phyloP scores from a whole-genome alignment of 306 rosid genomes.

The Citrullus mucosospermus region DNA sequence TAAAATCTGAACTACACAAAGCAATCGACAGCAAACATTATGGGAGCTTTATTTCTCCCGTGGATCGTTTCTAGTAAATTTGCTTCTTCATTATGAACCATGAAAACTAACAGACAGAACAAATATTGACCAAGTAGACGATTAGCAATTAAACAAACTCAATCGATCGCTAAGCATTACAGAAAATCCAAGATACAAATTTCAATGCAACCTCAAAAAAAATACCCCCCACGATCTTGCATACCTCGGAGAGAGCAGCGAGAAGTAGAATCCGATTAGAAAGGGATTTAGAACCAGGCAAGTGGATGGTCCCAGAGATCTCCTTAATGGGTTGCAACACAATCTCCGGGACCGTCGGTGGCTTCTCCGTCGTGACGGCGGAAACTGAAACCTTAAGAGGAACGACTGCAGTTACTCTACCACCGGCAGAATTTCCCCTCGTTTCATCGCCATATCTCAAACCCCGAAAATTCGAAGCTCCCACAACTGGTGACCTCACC shows the following conservation, averaged over 20 bases:
- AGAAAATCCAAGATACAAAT: not conserved
- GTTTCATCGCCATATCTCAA: slow-evolving; percentile 28
- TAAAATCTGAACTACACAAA: not conserved
- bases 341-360: slow-evolving; percentile 67
- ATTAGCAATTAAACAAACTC: not conserved
- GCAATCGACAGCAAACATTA: not conserved
- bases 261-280: slow-evolving; percentile 89
- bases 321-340: slow-evolving; percentile 84
- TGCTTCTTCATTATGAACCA: not conserved
- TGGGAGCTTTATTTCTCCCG: not conserved
- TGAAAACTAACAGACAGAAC: not conserved
- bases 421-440: slow-evolving; percentile 14
- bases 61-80: not conserved
- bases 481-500: slow-evolving; percentile 36
- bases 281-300: slow-evolving; percentile 94
- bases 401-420: slow-evolving; percentile 12
- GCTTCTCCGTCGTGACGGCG: slow-evolving; percentile 63
- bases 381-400: slow-evolving; percentile 44
- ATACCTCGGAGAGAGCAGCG: slow-evolving; percentile 98
- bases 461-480: slow-evolving; percentile 28
- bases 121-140: not conserved
- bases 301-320: slow-evolving; percentile 61
- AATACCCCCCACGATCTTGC: not conserved
- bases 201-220: not conserved
- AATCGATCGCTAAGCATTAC: not conserved